These are phyloP conservation scores for Bertia moriformis DNA, from an alignment of 2,329 filamentous ascomycete species.

Conservation along the genomic window DNA sequence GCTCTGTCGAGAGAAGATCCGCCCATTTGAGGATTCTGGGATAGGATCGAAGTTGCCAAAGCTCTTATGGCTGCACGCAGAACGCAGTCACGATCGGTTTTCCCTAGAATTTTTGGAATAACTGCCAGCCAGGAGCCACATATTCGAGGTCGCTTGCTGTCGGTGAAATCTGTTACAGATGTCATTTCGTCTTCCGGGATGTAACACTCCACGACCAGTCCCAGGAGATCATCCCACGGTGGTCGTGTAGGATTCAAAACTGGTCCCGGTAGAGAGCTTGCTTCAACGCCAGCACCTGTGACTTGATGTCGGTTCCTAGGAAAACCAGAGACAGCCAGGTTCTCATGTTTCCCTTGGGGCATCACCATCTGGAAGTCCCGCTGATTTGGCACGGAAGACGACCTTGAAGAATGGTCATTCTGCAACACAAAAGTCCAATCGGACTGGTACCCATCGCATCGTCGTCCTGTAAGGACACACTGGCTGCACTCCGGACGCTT, in stretches of 20 bases:
- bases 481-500: not conserved
- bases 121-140: slow-evolving; percentile 24
- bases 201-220: not conserved
- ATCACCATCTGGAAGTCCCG: not conserved
- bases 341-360: not conserved
- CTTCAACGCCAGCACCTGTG: too few species aligned
- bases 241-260: not conserved
- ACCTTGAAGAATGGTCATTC: not conserved
- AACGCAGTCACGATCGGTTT: slow-evolving; percentile 6
- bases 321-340: not conserved
- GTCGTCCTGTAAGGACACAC: not conserved
- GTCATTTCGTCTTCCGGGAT: slow-evolving; percentile 3
- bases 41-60: slow-evolving; percentile 14
- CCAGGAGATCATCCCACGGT: not conserved
- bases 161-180: slow-evolving; percentile 2
- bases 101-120: slow-evolving; percentile 14
- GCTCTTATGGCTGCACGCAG: slow-evolving; percentile 16
- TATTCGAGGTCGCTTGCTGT: slow-evolving; percentile 14
- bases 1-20: slow-evolving; percentile 10
- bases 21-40: slow-evolving; percentile 7
- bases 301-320: not conserved
- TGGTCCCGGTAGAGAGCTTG: not conserved
- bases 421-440: not conserved
- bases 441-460: not conserved
- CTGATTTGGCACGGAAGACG: not conserved